Conservation (phyloP, 192 early-diverging fungal genomes). For the Backusella luteola region DNA sequence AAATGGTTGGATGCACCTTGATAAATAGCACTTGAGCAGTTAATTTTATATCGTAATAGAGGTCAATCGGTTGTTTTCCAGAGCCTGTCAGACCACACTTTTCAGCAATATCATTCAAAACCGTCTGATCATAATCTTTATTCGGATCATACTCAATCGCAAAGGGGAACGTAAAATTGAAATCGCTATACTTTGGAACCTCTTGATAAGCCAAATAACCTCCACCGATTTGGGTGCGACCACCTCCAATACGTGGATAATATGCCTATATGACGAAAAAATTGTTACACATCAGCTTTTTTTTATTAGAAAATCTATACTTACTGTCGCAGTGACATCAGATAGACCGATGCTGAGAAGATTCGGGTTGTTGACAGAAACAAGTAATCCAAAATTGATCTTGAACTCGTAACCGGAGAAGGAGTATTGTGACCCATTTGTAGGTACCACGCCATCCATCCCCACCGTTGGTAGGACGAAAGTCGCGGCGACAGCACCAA, state of each 20-base stretch:
- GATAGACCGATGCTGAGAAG: slow-evolving; percentile 41
- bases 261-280: slow-evolving; percentile 38
- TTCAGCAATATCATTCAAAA: slow-evolving; percentile 41
- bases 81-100: slow-evolving; percentile 44
- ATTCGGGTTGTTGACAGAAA: slow-evolving; percentile 44
- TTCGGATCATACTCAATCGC: slow-evolving; percentile 36
- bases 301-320: slow-evolving; percentile 7
- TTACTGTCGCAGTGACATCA: slow-evolving; percentile 45
- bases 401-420: slow-evolving; percentile 27
- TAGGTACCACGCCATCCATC: slow-evolving; percentile 28
- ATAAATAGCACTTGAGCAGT: slow-evolving; percentile 43
- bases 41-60: slow-evolving; percentile 47
- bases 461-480: slow-evolving; percentile 44
- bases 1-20: slow-evolving; percentile 38
- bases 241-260: slow-evolving; percentile 37
- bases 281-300: not conserved
- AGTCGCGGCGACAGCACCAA: slow-evolving; percentile 28
- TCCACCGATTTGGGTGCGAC: slow-evolving; percentile 41
- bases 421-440: slow-evolving; percentile 12
- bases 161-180: slow-evolving; percentile 46
- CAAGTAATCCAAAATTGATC: slow-evolving; percentile 33
- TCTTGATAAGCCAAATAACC: slow-evolving; percentile 37
- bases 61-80: slow-evolving; percentile 19
- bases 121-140: slow-evolving; percentile 33
- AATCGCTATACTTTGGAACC: slow-evolving; percentile 33